Evolutionary conservation across 129 eudicot species (phyloP).

Genomic region (Calendula officinalis): DNA sequence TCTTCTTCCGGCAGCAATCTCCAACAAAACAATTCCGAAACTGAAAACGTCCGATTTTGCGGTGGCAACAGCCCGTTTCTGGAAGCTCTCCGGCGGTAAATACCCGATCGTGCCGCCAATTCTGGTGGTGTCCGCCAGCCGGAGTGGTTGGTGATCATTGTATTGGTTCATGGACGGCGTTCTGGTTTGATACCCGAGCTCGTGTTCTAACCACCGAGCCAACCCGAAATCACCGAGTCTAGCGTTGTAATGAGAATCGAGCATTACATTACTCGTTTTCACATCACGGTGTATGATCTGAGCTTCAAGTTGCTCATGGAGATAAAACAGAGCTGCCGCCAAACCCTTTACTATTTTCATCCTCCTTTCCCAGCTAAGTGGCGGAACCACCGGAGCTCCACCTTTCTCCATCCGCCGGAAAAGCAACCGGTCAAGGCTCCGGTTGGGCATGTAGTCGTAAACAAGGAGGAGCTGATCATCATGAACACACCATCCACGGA

Average conservation of each 20-base stretch:
- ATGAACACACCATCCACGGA: constrained; percentile 94
- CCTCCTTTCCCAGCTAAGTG: constrained; percentile 62
- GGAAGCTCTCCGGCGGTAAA: constrained; percentile 89
- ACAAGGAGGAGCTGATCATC: constrained; percentile 70
- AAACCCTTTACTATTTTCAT: constrained; percentile 58
- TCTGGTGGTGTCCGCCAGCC: constrained; percentile 63
- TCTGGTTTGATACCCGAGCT: constrained; percentile 39
- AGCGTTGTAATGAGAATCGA: constrained; percentile 71
- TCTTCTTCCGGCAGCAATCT: constrained; percentile 75
- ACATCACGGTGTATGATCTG: constrained; percentile 97
- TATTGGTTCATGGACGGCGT: constrained; percentile 34
- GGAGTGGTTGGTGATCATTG: constrained; percentile 34
- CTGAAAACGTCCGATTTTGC: constrained; percentile 91
- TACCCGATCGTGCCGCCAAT: constrained; percentile 95
- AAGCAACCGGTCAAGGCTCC: constrained; percentile 76
- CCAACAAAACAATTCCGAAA: constrained; percentile 79
- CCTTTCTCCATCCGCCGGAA: constrained; percentile 33
- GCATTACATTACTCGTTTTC: constrained; percentile 94
- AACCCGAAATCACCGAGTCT: constrained; percentile 90
- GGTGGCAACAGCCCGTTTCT: constrained; percentile 51
- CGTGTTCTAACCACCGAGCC: constrained; percentile 95
- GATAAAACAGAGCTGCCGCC: constrained; percentile 80
- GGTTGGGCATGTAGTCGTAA: constrained; percentile 93
- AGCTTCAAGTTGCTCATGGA: constrained; percentile 86
- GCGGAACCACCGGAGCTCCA: neutral